Evolutionary conservation across 768 basidiomycete species (phyloP).

Genomic region (Boletus reticuloceps): DNA sequence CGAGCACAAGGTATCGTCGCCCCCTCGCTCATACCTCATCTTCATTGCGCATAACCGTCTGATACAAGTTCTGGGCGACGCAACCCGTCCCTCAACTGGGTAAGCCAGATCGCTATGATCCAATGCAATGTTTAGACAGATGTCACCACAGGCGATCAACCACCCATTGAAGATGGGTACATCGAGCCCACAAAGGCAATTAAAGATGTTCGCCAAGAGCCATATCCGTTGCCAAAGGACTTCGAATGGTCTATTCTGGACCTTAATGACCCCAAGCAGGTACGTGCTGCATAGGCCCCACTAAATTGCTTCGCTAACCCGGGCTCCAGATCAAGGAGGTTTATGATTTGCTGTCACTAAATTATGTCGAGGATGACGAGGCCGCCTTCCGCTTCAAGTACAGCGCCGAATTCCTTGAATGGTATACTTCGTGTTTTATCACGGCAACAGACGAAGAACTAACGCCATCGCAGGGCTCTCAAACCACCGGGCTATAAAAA

Average conservation of each 20-base stretch:
- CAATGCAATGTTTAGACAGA: not conserved
- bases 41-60: conserved; percentile 7
- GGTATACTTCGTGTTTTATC: conserved; percentile 46
- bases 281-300: conserved; percentile 19
- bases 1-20: conserved; percentile 73
- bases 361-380: conserved; percentile 96
- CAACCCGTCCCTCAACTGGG: conserved; percentile 95
- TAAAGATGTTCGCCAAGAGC: conserved; percentile 83
- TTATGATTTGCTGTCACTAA: conserved; percentile 83
- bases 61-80: conserved; percentile 86
- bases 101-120: conserved; percentile 24
- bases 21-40: not conserved
- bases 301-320: not conserved
- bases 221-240: conserved; percentile 85
- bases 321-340: conserved; percentile 76
- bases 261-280: conserved; percentile 73
- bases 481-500: conserved; percentile 89
- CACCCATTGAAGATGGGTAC: conserved; percentile 73
- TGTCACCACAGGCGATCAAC: conserved; percentile 52
- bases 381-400: conserved; percentile 98
- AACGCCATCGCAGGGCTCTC: conserved; percentile 65
- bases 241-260: conserved; percentile 91
- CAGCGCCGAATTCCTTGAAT: conserved; percentile 88
- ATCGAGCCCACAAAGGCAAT: conserved; percentile 80
- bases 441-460: not conserved